phyloP scores from a whole-genome alignment of 1,284 basidiomycete genomes.

The Irpex lacteus region DNA sequence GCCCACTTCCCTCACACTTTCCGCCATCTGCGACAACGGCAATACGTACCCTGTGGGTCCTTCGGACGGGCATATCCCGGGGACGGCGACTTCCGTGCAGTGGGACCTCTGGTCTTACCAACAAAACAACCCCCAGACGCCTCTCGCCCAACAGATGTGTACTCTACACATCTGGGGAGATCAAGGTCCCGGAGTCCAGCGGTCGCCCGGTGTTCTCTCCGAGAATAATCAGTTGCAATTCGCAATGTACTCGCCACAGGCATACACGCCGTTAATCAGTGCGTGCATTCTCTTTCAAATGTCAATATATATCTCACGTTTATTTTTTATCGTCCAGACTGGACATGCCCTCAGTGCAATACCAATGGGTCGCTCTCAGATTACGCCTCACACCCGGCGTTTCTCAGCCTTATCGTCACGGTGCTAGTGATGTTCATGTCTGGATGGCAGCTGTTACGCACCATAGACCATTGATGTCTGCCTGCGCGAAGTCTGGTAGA shows the following conservation, averaged over 20 bases:
- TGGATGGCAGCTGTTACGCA: conserved; percentile 61
- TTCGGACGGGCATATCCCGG: conserved; percentile 68
- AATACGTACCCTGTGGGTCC: conserved; percentile 88
- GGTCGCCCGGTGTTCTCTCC: conserved; percentile 63
- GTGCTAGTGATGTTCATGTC: conserved; percentile 72
- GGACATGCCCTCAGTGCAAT: conserved; percentile 74
- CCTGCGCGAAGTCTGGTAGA: not conserved
- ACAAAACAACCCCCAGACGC: conserved; percentile 57
- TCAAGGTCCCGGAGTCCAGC: conserved; percentile 60
- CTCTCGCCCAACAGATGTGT: conserved; percentile 74
- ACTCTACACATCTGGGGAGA: conserved; percentile 80
- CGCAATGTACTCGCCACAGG: conserved; percentile 81
- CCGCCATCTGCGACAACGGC: conserved; percentile 81
- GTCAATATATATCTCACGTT: conserved; percentile 6
- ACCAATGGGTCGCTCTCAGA: conserved; percentile 39
- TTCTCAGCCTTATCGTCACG: conserved; percentile 64
- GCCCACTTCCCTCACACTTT: conserved; percentile 75
- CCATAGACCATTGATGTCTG: not conserved
- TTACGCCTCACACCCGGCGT: conserved; percentile 57
- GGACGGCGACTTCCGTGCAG: conserved; percentile 65
- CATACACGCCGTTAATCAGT: conserved; percentile 71
- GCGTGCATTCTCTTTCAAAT: conserved; percentile 39
- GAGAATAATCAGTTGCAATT: conserved; percentile 75
- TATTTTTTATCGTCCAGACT: conserved; percentile 45
- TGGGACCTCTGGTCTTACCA: conserved; percentile 86